A percentile compares a stretch with the other conserved stretches of the same genome.
Evolutionary conservation across 140 eudicot genomes (phyloP).

Genomic region (Oenanthe javanica): DNA sequence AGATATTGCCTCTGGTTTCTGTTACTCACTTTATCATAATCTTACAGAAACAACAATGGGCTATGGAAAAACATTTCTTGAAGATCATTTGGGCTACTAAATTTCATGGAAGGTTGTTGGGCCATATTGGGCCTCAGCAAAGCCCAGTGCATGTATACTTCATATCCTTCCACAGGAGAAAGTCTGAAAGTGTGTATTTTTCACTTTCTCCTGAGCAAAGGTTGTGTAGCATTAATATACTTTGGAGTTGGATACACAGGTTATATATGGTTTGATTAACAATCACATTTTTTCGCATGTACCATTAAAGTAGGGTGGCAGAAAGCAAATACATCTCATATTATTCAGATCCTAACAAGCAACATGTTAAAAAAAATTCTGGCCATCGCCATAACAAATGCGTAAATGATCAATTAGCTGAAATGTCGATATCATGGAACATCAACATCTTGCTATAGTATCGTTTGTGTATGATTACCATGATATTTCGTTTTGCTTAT

Average conservation of each 20-base stretch:
- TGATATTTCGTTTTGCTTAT: conserved; percentile 1
- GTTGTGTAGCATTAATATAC: too few species aligned
- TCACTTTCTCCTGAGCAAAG: too few species aligned
- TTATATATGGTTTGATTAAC: neutral
- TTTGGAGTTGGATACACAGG: neutral
- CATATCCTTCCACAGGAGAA: too few species aligned
- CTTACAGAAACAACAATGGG: too few species aligned
- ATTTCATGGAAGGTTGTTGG: neutral
- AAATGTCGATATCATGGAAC: neutral
- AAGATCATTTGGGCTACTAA: too few species aligned
- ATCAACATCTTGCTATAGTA: conserved; percentile 6
- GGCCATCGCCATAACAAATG: neutral
- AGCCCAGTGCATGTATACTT: neutral
- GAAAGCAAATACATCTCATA: neutral
- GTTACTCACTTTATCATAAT: too few species aligned
- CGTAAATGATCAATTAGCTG: neutral
- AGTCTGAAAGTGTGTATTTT: too few species aligned
- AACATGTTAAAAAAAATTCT: neutral
- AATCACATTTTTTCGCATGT: neutral
- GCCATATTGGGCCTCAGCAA: neutral
- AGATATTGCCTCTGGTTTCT: too few species aligned
- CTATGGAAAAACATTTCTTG: too few species aligned
- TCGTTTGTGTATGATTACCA: neutral
- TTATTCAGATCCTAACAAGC: neutral
- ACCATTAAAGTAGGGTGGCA: neutral